These are phyloP conservation scores for Haberlea rhodopensis DNA, from an alignment of 257 asterid species.

Conservation along the genomic window DNA sequence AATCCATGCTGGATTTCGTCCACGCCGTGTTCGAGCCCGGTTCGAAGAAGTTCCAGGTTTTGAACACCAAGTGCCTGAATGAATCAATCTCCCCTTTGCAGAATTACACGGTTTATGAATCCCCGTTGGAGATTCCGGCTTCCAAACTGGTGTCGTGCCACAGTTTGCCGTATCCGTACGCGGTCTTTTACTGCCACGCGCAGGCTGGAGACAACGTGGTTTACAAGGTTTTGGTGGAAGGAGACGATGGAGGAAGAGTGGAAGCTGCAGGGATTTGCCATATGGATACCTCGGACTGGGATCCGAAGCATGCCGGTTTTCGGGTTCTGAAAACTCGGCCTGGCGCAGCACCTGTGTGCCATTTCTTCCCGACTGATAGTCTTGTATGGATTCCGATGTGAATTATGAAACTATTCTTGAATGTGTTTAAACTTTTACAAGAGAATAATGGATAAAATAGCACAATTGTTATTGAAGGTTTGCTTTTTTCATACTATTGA, in stretches of 20 bases:
- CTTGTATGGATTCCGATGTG: slow-evolving; percentile 55
- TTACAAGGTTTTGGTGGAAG: slow-evolving; percentile 48
- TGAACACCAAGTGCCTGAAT: slow-evolving; percentile 46
- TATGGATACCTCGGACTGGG: slow-evolving; percentile 75
- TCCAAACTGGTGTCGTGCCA: slow-evolving; percentile 59
- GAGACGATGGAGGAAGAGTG: slow-evolving; percentile 61
- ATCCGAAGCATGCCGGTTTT: slow-evolving; percentile 63
- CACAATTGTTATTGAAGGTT: no score
- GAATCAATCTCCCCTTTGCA: slow-evolving; percentile 37
- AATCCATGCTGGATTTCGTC: slow-evolving; percentile 61
- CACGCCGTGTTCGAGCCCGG: slow-evolving; percentile 29
- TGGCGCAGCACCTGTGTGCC: slow-evolving; percentile 72
- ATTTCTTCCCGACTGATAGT: slow-evolving; percentile 68
- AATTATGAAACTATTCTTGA: no score
- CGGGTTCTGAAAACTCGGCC: slow-evolving; percentile 53
- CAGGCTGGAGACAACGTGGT: slow-evolving; percentile 53
- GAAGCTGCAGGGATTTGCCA: slow-evolving; percentile 80
- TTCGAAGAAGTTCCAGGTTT: slow-evolving; percentile 34
- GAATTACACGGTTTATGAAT: slow-evolving; percentile 54
- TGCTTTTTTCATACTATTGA: no score
- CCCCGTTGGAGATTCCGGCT: slow-evolving; percentile 34
- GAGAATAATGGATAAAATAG: no score
- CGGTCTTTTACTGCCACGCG: slow-evolving; percentile 73
- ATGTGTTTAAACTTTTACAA: no score
- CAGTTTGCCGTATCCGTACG: slow-evolving; percentile 76